Percentiles rank a stretch among this genome's conserved stretches.
phyloP scores from a whole-genome alignment of 1,139 yeast genomes.

The Debaryomycetaceae sp. region DNA sequence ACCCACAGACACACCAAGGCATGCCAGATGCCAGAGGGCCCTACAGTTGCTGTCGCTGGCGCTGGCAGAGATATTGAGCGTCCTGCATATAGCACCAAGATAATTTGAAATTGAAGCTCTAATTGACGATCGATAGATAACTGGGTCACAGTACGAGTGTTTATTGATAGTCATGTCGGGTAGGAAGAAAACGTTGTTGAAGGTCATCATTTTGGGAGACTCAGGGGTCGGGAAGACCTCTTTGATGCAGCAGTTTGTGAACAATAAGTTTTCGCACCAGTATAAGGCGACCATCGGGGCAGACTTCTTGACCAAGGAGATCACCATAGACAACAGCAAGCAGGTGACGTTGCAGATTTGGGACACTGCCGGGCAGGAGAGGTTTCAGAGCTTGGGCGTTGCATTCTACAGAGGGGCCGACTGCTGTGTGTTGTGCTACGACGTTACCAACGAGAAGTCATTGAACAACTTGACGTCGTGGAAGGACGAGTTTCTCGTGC shows the following conservation, averaged over 20 bases:
- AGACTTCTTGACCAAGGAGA: conserved; percentile 90
- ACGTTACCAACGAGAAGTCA: conserved; percentile 89
- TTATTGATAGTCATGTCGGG: conserved; percentile 48
- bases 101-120: not conserved
- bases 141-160: not conserved
- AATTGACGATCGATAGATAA: not conserved
- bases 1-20: too few species aligned
- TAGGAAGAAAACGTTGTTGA: conserved; percentile 85
- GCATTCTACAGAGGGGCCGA: conserved; percentile 98
- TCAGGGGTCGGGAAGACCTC: conserved; percentile 98
- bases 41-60: not conserved
- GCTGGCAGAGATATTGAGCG: not conserved
- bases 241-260: conserved; percentile 92
- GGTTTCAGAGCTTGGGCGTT: conserved; percentile 94
- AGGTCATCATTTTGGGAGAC: conserved; percentile 93
- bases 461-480: conserved; percentile 86
- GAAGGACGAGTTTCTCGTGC: conserved; percentile 94
- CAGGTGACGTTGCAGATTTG: conserved; percentile 85
- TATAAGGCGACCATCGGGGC: conserved; percentile 99
- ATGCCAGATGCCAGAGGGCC: not conserved
- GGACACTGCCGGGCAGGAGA: conserved; percentile 99
- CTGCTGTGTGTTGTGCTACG: conserved; percentile 94
- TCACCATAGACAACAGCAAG: conserved; percentile 71
- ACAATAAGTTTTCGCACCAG: conserved; percentile 91
- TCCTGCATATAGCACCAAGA: not conserved